Percentiles rank a stretch among this genome's conserved stretches.
phyloP scores from a whole-genome alignment of 2,329 filamentous ascomycete species.

The Aureobasidium musti region DNA sequence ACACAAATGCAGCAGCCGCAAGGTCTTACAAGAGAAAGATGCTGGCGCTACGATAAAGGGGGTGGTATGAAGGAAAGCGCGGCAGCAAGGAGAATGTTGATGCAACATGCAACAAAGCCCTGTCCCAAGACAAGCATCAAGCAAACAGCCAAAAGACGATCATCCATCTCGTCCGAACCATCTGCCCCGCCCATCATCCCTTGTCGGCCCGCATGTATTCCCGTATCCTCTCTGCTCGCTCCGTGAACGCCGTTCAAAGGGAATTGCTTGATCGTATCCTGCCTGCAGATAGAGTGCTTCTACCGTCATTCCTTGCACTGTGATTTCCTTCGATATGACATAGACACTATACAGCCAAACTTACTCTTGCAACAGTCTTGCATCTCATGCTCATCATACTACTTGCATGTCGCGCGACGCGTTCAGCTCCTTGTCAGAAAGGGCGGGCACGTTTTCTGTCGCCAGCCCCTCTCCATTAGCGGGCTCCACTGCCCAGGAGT shows the following conservation, averaged over 20 bases:
- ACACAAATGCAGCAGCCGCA: not conserved
- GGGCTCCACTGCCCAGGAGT: conserved; percentile 10
- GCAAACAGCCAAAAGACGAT: conserved; percentile 4
- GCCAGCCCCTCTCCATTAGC: conserved; percentile 13
- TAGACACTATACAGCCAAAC: conserved; percentile 3
- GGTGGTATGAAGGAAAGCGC: not conserved
- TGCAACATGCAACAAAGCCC: conserved; percentile 1
- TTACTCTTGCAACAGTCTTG: not conserved
- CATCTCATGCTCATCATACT: not conserved
- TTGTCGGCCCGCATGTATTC: conserved; percentile 6
- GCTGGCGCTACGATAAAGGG: conserved; percentile 2
- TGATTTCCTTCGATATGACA: conserved; percentile 23
- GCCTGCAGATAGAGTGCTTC: conserved; percentile 24
- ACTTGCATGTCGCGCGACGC: not conserved
- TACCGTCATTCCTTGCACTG: not conserved
- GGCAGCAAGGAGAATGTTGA: not conserved
- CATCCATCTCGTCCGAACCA: conserved; percentile 9
- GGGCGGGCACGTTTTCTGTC: conserved; percentile 17
- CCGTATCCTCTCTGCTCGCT: not conserved
- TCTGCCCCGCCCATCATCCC: conserved; percentile 7
- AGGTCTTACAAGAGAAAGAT: not conserved
- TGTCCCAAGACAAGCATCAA: conserved; percentile 7
- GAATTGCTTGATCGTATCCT: not conserved
- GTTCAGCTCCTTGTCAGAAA: conserved; percentile 7
- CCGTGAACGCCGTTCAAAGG: not conserved